Conservation (phyloP, 306 rosid species). For the Sindora glabra region DNA sequence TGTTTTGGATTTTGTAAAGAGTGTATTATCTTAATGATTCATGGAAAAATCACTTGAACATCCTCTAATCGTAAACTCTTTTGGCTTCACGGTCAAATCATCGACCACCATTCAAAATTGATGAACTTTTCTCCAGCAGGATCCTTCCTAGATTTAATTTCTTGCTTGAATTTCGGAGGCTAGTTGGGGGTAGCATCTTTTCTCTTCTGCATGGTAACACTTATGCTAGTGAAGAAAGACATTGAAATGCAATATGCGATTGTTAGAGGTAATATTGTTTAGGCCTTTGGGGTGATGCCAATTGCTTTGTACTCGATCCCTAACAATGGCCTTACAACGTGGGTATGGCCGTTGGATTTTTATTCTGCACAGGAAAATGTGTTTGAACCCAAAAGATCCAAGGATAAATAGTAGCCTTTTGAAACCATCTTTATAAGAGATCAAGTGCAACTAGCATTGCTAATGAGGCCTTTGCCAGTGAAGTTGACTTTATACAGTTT, state of each 20-base stretch:
- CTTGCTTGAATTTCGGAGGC: background rate
- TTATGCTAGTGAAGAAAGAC: background rate
- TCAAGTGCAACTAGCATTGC: no score
- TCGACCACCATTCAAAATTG: no score
- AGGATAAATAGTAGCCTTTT: no score
- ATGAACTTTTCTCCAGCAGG: background rate
- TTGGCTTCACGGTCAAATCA: no score
- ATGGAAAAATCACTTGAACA: background rate
- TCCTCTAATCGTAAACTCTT: background rate
- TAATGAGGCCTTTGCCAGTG: background rate
- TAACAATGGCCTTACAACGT: no score
- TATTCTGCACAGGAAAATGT: no score
- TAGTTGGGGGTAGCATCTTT: background rate
- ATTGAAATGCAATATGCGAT: background rate
- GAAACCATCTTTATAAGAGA: no score
- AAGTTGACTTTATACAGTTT: background rate
- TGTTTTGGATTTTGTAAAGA: slow-evolving; percentile 16
- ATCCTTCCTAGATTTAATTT: background rate
- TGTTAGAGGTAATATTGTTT: background rate
- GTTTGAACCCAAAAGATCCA: no score
- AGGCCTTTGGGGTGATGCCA: no score
- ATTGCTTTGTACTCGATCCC: no score
- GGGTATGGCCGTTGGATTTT: no score
- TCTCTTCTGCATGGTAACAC: background rate
- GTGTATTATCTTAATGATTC: slow-evolving; percentile 1